Evolutionary conservation across 257 asterid species (phyloP), one percentile per base, ranked within the genome.

Genomic region (Capsicum pubescens): DNA sequence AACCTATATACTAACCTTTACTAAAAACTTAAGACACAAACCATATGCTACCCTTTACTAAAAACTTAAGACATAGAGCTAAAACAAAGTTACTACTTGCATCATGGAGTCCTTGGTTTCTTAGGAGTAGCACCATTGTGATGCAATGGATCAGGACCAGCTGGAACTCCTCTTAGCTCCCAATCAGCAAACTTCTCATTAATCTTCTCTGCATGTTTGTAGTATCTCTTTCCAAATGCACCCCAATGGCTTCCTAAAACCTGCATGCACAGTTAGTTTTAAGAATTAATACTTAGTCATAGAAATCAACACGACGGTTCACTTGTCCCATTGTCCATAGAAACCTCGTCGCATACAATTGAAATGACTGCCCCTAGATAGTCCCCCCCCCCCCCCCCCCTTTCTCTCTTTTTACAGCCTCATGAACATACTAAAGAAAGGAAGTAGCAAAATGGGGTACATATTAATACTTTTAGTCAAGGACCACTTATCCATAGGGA

Each of bases 131-230:
- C 91, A 16, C 91, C 93, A 80, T 89, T 85, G 83, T 92, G 94
- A 88, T 92, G 96, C 85, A 92, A 59, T 7, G 96, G 96, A 90
- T 92, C 91, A 46, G 96, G 94, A 0, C 94, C 96, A 0, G 89
- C 90, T 0, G 94, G 96, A 80, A 92, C 93, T 8, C 92, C 81
- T 87, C 94, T 88, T 35, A 90, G 94, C n/a, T 90, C 88, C 92
- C 90, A 87, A 67, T 87, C 91, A 87, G 90, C 93, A 2, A 87
- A 80, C 83, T 77, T 85, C 86, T 82, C 84, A 57, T 88, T 86
- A 6, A 76, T 84, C 48, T 81, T 86, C 48, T 82, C 85, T 48
- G 74, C 88, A 11, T 84, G 82, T 36, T 9, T 88, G 85, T 84
- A 87, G 66, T 91, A 77, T 39, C 61, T 26, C 64, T 77, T 77